A percentile compares a stretch with the other conserved stretches of the same genome.
Evolutionary conservation across 2,329 filamentous ascomycete species (phyloP).

Genomic region (Ophiostoma montium): DNA sequence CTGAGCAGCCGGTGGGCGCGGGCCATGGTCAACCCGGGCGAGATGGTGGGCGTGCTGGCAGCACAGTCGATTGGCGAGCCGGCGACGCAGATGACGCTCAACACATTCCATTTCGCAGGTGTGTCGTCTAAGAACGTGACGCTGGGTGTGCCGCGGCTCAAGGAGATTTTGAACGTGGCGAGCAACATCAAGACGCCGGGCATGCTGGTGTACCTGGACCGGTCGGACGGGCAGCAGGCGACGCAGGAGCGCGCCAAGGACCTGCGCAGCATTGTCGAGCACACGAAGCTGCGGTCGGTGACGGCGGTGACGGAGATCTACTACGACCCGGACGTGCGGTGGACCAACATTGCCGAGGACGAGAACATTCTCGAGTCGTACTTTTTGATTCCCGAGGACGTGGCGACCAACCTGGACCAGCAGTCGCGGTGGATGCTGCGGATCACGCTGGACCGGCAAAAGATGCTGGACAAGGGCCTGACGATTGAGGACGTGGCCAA

Average conservation of each 20-base stretch:
- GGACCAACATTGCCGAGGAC: conserved; percentile 77
- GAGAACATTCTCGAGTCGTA: conserved; percentile 92
- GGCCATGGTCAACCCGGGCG: conserved; percentile 77
- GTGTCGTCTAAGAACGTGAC: conserved; percentile 99
- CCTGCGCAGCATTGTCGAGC: conserved; percentile 80
- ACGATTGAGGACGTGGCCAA: conserved; percentile 81
- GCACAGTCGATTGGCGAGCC: conserved; percentile 98
- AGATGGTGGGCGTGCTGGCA: conserved; percentile 97
- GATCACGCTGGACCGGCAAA: conserved; percentile 83
- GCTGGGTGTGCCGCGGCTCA: conserved; percentile 91
- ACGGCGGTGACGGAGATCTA: conserved; percentile 91
- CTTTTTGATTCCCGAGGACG: conserved; percentile 82
- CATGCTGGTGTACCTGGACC: conserved; percentile 79
- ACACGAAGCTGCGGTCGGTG: conserved; percentile 84
- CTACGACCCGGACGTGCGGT: conserved; percentile 82
- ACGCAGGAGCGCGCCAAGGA: conserved; percentile 71
- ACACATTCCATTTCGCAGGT: conserved; percentile 99
- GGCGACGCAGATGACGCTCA: conserved; percentile 97
- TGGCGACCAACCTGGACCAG: conserved; percentile 43
- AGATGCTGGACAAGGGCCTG: conserved; percentile 88
- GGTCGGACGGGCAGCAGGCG: conserved; percentile 30
- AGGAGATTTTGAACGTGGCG: conserved; percentile 97
- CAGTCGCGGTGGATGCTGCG: conserved; percentile 94
- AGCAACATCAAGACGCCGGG: conserved; percentile 97
- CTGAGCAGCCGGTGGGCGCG: conserved; percentile 79